Percentiles rank a stretch among this genome's conserved stretches.
Conservation (phyloP, 2,329 filamentous ascomycete genomes). For the Lasiodiplodia sp. region DNA sequence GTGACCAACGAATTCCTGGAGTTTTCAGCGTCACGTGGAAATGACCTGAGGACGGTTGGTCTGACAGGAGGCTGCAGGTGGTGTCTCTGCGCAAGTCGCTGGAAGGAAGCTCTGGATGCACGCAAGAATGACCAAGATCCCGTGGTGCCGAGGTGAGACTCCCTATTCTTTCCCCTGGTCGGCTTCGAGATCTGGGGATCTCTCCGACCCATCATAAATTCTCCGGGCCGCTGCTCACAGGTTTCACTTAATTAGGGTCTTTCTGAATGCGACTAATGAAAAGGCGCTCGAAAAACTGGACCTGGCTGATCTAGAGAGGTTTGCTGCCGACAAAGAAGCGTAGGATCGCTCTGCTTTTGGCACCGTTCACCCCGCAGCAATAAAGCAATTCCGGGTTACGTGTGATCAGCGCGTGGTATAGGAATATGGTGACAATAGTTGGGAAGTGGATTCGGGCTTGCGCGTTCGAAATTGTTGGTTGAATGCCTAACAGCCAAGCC, state of each 20-base stretch:
- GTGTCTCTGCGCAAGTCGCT: constrained; percentile 67
- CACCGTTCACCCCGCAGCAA: background rate
- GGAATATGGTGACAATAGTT: background rate
- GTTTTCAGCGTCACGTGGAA: constrained; percentile 65
- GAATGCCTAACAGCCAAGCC: constrained; percentile 18
- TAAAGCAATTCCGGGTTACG: background rate
- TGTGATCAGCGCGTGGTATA: background rate
- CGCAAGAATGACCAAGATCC: constrained; percentile 55
- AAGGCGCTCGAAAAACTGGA: constrained; percentile 58
- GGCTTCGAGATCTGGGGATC: background rate
- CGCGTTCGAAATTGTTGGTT: constrained; percentile 18
- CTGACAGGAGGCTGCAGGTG: constrained; percentile 67
- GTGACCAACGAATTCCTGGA: constrained; percentile 69
- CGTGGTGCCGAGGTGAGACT: constrained; percentile 51
- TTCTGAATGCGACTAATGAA: constrained; percentile 61
- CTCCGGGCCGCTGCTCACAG: constrained; percentile 2
- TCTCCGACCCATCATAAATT: background rate
- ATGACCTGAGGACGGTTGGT: constrained; percentile 63
- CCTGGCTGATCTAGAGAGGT: constrained; percentile 59
- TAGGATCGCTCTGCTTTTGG: constrained; percentile 1
- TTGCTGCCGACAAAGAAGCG: constrained; percentile 53
- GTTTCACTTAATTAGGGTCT: constrained; percentile 45
- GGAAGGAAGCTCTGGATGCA: constrained; percentile 67
- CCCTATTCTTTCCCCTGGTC: background rate
- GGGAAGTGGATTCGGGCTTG: background rate